A percentile compares a stretch with the other conserved stretches of the same genome.
Evolutionary conservation across 306 rosid genomes (phyloP).

Genomic region (Chamaecrista fasciculata): DNA sequence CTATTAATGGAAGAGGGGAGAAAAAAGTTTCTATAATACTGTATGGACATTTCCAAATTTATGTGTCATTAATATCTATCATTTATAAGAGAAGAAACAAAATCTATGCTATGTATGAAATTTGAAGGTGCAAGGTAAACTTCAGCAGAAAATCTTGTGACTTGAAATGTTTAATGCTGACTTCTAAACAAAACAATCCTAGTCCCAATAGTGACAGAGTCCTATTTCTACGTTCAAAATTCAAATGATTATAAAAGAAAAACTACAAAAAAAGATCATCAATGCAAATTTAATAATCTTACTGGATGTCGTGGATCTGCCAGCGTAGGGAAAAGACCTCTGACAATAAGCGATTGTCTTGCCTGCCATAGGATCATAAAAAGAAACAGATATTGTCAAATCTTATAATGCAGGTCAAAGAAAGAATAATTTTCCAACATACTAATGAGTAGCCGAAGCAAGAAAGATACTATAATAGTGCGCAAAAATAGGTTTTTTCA

Average conservation of each 20-base stretch:
- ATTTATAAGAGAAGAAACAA: background rate
- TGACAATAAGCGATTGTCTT: constrained; percentile 89
- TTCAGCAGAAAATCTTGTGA: background rate
- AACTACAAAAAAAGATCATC: background rate
- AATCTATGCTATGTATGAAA: background rate
- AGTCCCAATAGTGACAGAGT: background rate
- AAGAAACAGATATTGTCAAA: background rate
- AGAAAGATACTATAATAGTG: background rate
- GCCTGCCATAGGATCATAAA: constrained; percentile 52
- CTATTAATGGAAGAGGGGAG: too few species aligned
- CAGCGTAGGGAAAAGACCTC: constrained; percentile 95
- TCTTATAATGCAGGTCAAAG: constrained; percentile 5
- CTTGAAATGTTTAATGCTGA: background rate
- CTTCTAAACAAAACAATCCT: background rate
- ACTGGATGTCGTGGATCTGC: constrained; percentile 98
- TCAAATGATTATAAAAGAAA: background rate
- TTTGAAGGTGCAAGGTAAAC: background rate
- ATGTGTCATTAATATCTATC: background rate
- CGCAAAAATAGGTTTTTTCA: background rate
- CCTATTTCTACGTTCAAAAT: background rate
- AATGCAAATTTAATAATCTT: constrained; percentile 35
- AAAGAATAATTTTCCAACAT: constrained; percentile 1
- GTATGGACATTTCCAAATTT: background rate
- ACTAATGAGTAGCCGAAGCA: background rate
- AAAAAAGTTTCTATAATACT: too few species aligned